Evolutionary conservation across 306 rosid genomes (phyloP).

Genomic region (Fragaria ananassa): DNA sequence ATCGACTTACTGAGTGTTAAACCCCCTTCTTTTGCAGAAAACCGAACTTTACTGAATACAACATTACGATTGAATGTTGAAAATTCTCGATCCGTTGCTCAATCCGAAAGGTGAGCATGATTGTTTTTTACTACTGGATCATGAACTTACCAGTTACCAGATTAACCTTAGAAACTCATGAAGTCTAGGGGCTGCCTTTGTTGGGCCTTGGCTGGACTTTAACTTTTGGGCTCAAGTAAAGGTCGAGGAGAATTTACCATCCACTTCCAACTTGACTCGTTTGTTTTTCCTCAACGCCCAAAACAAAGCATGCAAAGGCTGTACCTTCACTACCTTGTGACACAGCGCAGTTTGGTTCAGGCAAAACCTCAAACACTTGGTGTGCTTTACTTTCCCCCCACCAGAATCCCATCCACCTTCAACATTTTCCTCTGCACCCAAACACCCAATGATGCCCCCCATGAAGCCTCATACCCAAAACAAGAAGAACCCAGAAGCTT

Average conservation of each 20-base stretch:
- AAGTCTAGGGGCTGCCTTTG: background rate
- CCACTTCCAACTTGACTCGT: too few relatives aligned
- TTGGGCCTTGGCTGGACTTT: background rate
- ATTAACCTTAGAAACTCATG: too few relatives aligned
- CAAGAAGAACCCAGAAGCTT: conserved; percentile 28
- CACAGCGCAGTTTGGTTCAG: conserved; percentile 37
- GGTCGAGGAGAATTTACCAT: background rate
- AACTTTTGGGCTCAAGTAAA: background rate
- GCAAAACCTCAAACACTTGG: conserved; percentile 61
- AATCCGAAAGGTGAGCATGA: too few relatives aligned
- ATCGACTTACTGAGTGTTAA: too few relatives aligned
- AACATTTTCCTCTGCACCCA: conserved; percentile 44
- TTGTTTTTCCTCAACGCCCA: too few relatives aligned
- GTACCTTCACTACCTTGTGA: background rate
- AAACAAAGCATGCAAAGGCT: conserved; percentile 22
- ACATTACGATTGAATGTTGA: too few relatives aligned
- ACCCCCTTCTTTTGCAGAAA: too few relatives aligned
- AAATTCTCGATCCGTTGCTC: too few relatives aligned
- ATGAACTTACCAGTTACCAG: too few relatives aligned
- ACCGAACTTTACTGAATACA: too few relatives aligned
- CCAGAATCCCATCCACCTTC: conserved; percentile 20
- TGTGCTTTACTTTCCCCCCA: conserved; percentile 11
- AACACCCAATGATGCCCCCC: conserved; percentile 23
- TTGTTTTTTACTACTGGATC: too few relatives aligned
- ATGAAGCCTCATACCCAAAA: conserved; percentile 16